Evolutionary conservation across 371 early-diverging fungal genomes (phyloP).

Genomic region (Capillidium heterosporum): DNA sequence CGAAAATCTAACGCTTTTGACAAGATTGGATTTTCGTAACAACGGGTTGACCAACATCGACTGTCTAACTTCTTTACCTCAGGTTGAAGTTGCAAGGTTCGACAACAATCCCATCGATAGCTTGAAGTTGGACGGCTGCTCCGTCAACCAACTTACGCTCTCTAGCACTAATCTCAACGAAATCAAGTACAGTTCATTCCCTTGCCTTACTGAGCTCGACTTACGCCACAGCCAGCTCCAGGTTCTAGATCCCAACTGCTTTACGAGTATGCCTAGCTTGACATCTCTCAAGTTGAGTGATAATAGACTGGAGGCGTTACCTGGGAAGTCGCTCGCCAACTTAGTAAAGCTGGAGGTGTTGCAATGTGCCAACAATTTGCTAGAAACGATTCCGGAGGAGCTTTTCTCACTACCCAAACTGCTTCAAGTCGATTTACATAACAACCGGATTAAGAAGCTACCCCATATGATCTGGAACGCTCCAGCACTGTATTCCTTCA

Average conservation of each 20-base stretch:
- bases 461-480: slow-evolving; percentile 79
- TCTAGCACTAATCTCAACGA: slow-evolving; percentile 16
- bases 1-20: slow-evolving; percentile 18
- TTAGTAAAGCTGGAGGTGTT: slow-evolving; percentile 23
- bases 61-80: slow-evolving; percentile 28
- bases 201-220: slow-evolving; percentile 25
- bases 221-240: slow-evolving; percentile 1
- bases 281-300: slow-evolving; percentile 39
- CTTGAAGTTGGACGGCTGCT: not conserved
- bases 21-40: slow-evolving; percentile 53
- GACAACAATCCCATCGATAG: slow-evolving; percentile 41
- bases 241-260: slow-evolving; percentile 23
- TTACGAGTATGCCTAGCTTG: slow-evolving; percentile 24
- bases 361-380: not conserved
- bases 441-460: slow-evolving; percentile 48
- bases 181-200: slow-evolving; percentile 21
- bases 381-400: not conserved
- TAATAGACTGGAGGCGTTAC: slow-evolving; percentile 41
- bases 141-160: slow-evolving; percentile 10
- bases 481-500: slow-evolving; percentile 38
- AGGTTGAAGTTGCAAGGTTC: slow-evolving; percentile 33
- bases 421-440: slow-evolving; percentile 30
- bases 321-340: slow-evolving; percentile 50
- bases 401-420: slow-evolving; percentile 30
- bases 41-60: slow-evolving; percentile 47